Base-by-base conservation (phyloP, 495 filamentous ascomycete species). In the Podospora comata region DNA sequence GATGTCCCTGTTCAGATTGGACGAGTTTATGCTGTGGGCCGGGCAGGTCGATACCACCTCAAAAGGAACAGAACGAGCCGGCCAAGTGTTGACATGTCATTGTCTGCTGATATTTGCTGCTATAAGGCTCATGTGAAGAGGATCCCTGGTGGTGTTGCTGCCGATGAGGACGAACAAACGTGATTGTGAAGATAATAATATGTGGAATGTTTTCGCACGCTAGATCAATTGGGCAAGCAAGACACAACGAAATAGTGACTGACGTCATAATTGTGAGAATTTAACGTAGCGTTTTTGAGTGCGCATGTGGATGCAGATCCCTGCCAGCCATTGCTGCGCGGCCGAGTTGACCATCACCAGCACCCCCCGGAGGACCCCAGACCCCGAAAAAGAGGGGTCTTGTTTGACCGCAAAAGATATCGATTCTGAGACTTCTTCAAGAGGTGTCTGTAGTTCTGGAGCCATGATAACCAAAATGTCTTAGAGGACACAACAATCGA, bases 261-360 rank as follows among this genome's bases (percentile, higher is more conserved):
- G 59, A 61, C 59, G 59, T 61, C 59, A 61, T 61, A 61, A 18
- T 9, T 61, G 26, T 61, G 59, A 28, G 27, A 9, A 26, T 30
- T 32, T 1, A 28, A 20, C 59, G 59, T 61, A 61, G 23, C 27
- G 59, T 32, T 27, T 61, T 27, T 59, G 19, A 18, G 56, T 26
- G 59, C 9, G 39, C n/a, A 30, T 2, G 23, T 61, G 59, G 59
- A 61, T 61, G 59, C 26, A 28, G 16, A 61, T 61, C 59, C 59
- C 59, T 61, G 59, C 59, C 5, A n/a, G n/a, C 0, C 5, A 58
- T 7, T 32, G 30, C 3, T 4, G 7, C 4, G 16, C 16, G 56
- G 56, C 9, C n/a, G 56, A 27, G 6, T 48, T 2, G 39, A 13
- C 39, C 39, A 48, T 23, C 23, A 23, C 23, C 23, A 23, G 23